These are phyloP conservation scores for Euclidium syriacum DNA, from an alignment of 345 rosid species.

Conservation along the genomic window DNA sequence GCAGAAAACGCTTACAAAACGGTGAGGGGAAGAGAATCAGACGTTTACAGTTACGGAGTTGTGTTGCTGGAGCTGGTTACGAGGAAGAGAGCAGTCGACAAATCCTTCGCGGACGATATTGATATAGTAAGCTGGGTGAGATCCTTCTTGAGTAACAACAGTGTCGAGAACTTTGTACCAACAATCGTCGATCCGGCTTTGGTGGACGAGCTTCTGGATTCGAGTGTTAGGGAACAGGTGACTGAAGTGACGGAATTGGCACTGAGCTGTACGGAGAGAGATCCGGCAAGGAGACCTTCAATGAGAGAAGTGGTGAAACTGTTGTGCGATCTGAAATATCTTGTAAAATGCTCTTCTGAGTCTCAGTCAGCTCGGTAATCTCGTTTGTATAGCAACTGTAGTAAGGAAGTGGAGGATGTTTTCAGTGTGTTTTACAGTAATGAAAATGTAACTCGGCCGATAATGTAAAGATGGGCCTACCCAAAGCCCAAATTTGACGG, in stretches of 20 bases:
- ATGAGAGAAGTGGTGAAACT: conserved; percentile 69
- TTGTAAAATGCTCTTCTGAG: conserved; percentile 17
- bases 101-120: no score
- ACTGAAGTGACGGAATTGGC: conserved; percentile 41
- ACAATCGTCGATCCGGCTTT: conserved; percentile 43
- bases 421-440: not conserved
- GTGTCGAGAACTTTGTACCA: conserved; percentile 29
- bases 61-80: conserved; percentile 37
- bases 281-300: conserved; percentile 52
- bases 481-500: not conserved
- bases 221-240: conserved; percentile 48
- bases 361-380: conserved; percentile 20
- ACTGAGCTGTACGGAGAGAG: conserved; percentile 54
- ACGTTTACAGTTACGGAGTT: conserved; percentile 70
- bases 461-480: conserved; percentile 11
- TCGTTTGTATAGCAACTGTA: not conserved
- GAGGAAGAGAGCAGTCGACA: no score
- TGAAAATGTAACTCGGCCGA: not conserved
- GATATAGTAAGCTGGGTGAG: no score
- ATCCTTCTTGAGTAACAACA: not conserved
- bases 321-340: conserved; percentile 29
- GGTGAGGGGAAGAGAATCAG: conserved; percentile 50
- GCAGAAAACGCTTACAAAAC: conserved; percentile 61
- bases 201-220: conserved; percentile 42
- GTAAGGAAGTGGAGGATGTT: not conserved